These are phyloP conservation scores for Trypanosoma grayi DNA, from an alignment of 208 protist genomes.

Conservation along the genomic window DNA sequence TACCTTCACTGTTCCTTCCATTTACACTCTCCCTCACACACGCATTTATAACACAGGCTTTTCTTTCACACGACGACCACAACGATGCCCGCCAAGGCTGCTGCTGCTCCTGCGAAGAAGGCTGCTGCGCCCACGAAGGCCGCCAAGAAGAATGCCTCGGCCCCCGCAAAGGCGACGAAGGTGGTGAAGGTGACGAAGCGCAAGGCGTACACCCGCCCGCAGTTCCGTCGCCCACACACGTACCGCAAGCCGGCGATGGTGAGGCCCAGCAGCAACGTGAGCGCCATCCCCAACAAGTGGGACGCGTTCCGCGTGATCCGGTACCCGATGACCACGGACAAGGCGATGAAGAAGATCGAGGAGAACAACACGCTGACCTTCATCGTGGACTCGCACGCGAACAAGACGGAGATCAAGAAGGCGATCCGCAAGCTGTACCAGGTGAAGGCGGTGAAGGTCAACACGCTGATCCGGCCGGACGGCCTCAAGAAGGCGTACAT, in stretches of 20 bases:
- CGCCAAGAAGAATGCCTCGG: constrained; percentile 22
- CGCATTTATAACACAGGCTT: not conserved
- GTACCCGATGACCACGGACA: constrained; percentile 98
- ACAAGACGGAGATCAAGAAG: constrained; percentile 98
- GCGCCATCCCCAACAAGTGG: constrained; percentile 73
- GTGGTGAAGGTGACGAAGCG: constrained; percentile 86
- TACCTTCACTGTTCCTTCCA: not conserved
- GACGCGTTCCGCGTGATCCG: constrained; percentile 94
- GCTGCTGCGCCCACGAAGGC: constrained; percentile 4
- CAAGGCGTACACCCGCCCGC: constrained; percentile 95
- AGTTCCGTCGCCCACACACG: constrained; percentile 97
- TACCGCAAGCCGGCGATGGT: constrained; percentile 84
- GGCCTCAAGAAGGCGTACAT: constrained; percentile 99
- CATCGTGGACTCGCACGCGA: constrained; percentile 96
- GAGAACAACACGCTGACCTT: constrained; percentile 99
- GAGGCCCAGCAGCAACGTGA: constrained; percentile 92
- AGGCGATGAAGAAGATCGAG: constrained; percentile 99
- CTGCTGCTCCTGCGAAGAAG: not conserved
- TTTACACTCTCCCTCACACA: not conserved
- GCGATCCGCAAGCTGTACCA: constrained; percentile 98
- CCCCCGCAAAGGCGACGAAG: constrained; percentile 54
- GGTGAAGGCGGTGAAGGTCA: constrained; percentile 96
- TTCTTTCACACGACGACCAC: not conserved
- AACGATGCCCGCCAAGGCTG: not conserved
- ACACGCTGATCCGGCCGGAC: constrained; percentile 98